These are phyloP conservation scores for Nicotiana rustica DNA, from an alignment of 305 asterid species.

Conservation along the genomic window DNA sequence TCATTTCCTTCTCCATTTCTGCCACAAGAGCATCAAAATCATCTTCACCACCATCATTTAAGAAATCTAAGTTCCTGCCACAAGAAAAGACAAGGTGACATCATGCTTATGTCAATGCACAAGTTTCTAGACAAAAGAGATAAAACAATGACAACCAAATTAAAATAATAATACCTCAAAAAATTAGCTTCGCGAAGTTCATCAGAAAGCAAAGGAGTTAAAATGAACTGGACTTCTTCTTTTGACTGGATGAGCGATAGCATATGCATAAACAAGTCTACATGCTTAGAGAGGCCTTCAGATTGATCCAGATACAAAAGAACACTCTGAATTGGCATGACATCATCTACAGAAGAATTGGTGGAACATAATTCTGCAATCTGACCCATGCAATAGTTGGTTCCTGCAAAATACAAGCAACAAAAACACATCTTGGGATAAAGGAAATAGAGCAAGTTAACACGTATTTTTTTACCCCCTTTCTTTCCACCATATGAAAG, in stretches of 20 bases:
- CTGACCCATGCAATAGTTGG: constrained; percentile 84
- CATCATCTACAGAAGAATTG: constrained; percentile 63
- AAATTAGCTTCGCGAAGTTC: constrained; percentile 67
- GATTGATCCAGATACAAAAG: constrained; percentile 80
- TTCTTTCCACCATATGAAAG: not conserved
- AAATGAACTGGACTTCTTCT: constrained; percentile 66
- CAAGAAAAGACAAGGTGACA: constrained; percentile 35
- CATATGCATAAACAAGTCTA: constrained; percentile 92
- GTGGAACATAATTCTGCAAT: constrained; percentile 66
- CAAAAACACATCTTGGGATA: constrained; percentile 21
- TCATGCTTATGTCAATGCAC: not conserved
- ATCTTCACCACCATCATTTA: constrained; percentile 65
- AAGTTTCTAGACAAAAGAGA: constrained; percentile 23
- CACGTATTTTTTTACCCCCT: not conserved
- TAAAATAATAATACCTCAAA: constrained; percentile 60
- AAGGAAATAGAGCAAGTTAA: not conserved
- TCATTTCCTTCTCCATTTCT: constrained; percentile 94
- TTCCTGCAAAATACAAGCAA: constrained; percentile 66
- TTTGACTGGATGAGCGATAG: constrained; percentile 73
- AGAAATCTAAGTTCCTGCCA: constrained; percentile 66
- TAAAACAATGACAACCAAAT: constrained; percentile 5
- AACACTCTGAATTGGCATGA: constrained; percentile 70
- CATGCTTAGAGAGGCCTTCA: constrained; percentile 84
- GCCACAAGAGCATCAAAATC: constrained; percentile 89
- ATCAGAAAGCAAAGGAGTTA: constrained; percentile 77